Conservation (phyloP, 345 rosid species). For the thale cress (Arabidopsis thaliana) region DNA sequence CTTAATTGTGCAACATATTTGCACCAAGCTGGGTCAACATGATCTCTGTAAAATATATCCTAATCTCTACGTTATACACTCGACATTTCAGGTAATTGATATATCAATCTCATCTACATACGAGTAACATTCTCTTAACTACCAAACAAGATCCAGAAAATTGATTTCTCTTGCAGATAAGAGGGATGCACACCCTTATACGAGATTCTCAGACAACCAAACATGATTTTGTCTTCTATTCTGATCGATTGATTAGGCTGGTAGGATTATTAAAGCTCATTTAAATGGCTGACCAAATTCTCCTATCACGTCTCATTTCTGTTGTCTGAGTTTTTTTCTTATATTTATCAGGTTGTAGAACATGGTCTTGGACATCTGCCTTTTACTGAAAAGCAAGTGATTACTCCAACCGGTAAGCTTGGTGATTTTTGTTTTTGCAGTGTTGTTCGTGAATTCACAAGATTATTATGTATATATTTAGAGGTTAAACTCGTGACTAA, state of each 20-base stretch:
- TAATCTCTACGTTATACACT: slow-evolving; percentile 87
- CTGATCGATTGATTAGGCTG: slow-evolving; percentile 97
- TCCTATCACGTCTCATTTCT: not conserved
- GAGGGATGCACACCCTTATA: slow-evolving; percentile 99
- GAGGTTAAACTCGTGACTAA: not conserved
- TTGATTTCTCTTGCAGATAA: slow-evolving; percentile 62
- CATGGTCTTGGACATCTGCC: slow-evolving; percentile 99
- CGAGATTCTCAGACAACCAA: slow-evolving; percentile 94
- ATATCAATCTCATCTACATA: slow-evolving; percentile 21
- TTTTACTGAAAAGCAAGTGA: slow-evolving; percentile 95
- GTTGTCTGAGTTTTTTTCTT: slow-evolving; percentile 1
- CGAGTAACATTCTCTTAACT: slow-evolving; percentile 1
- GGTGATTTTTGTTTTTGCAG: not conserved
- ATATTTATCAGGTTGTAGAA: slow-evolving; percentile 77
- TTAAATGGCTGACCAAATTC: slow-evolving; percentile 25
- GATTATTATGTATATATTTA: not conserved
- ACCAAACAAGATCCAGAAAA: slow-evolving; percentile 5
- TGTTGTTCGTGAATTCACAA: slow-evolving; percentile 24
- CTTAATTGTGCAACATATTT: slow-evolving; percentile 96
- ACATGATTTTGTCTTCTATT: slow-evolving; percentile 94
- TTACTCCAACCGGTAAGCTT: slow-evolving; percentile 92
- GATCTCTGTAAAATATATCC: slow-evolving; percentile 99
- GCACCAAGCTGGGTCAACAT: slow-evolving; percentile 97
- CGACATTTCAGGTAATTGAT: slow-evolving; percentile 89
- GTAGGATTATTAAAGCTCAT: slow-evolving; percentile 50